Evolutionary conservation across 805 yeast species (phyloP), one percentile per base, ranked within the genome.

Genomic region (Candida jianshihensis): DNA sequence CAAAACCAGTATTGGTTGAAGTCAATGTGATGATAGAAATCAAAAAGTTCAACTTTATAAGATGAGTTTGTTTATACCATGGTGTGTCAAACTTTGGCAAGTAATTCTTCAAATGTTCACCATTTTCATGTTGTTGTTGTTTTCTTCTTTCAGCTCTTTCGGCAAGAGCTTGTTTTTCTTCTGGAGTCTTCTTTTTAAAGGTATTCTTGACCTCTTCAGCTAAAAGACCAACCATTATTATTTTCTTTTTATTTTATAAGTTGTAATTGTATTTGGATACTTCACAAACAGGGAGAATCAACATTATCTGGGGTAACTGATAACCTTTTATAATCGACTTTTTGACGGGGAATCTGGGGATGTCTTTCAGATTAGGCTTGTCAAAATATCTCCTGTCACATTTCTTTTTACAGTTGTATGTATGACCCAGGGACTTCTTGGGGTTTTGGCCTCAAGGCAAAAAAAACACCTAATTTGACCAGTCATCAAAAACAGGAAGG

Each of bases 1-100:
- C 74, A 41, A 61, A 70, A 41, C 74, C 73, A 30, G 60, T 64
- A 44, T 68, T 69, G 34, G 74, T 65, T 10, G 77, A 65, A 19
- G 73, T 60, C 29, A 71, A 52, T 18, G 73, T 62, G 38, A 65
- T 58, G 20, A 69, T 53, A 28, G 68, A 53, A 21, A 73, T 51
- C 6, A 61, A 48, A 26, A 56, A 42, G 41, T 66, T 62, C 41
- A 74, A 57, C 21, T 42, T 40, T 4, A 60, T 32, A 35, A 73
- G 51, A 45, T 70, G 69, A 9, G 60, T 57, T 13, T 62, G 63
- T 19, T 43, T 45, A 40, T 38, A 53, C 68, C 68, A 65, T 8
- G 56, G 46, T 31, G 49, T 52, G 12, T 52, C 57, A 38, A 39
- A 42, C 19, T 43, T 34, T 21, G 56, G 56, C n/a, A 53, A 32